A percentile compares a stretch with the other conserved stretches of the same genome.
These are phyloP conservation scores for Amanita fuliginea DNA, from an alignment of 768 basidiomycete species.

Conservation along the genomic window DNA sequence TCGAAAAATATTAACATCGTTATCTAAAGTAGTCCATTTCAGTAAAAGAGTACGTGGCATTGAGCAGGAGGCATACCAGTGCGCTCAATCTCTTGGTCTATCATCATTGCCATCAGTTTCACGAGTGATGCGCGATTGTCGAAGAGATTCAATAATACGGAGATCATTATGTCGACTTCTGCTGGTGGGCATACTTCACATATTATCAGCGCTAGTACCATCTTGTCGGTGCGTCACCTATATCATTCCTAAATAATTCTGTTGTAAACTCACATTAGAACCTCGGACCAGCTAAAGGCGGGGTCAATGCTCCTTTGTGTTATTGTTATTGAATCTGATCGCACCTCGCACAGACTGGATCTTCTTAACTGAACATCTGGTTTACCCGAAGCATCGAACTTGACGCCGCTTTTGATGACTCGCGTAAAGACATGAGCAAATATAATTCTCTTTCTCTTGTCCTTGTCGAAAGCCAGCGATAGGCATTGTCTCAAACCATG, in stretches of 20 bases:
- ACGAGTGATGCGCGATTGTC: slow-evolving; percentile 67
- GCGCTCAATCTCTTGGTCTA: slow-evolving; percentile 72
- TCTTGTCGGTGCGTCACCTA: slow-evolving; percentile 23
- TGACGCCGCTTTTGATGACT: slow-evolving; percentile 70
- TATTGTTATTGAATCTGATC: slow-evolving; percentile 10
- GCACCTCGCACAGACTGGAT: slow-evolving; percentile 48
- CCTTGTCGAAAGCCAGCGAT: slow-evolving; percentile 62
- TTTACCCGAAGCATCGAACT: slow-evolving; percentile 55
- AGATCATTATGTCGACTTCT: slow-evolving; percentile 79
- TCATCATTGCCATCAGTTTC: slow-evolving; percentile 68
- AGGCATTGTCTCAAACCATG: slow-evolving; percentile 86
- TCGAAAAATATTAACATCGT: slow-evolving; percentile 75
- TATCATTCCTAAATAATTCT: neutral
- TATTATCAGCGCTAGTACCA: slow-evolving; percentile 73
- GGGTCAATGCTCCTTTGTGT: neutral
- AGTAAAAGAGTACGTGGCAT: neutral
- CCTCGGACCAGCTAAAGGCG: slow-evolving; percentile 54
- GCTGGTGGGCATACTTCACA: slow-evolving; percentile 74
- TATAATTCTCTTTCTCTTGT: slow-evolving; percentile 59
- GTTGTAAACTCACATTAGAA: slow-evolving; percentile 42
- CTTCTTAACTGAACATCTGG: slow-evolving; percentile 34
- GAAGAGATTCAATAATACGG: slow-evolving; percentile 78
- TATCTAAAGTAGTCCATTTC: slow-evolving; percentile 34
- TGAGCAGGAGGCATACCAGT: slow-evolving; percentile 40
- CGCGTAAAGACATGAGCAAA: slow-evolving; percentile 80